Evolutionary conservation across 2,329 filamentous ascomycete genomes (phyloP), one percentile per base, ranked within the genome.

Genomic region (Aspergillus carbonarius): DNA sequence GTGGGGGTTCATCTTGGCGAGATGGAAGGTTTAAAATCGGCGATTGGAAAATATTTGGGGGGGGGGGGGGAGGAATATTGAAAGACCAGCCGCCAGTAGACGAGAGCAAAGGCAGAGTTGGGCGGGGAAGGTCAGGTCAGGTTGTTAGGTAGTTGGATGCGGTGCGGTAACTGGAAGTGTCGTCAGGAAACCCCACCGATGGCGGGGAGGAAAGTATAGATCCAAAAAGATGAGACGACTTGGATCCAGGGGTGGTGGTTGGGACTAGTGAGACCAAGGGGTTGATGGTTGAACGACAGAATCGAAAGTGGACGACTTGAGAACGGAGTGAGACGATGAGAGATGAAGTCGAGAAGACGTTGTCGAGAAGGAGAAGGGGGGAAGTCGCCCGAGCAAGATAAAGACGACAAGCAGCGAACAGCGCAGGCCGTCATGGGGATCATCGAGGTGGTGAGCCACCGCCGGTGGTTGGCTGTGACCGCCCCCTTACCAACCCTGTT

Each of bases 1-100:
- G 77, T 93, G 92, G 69, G 93, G 93, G 78, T 97, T 97, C 92
- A 98, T 96, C 66, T 69, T 82, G 77, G 61, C 52, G n/a, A 44
- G 39, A 17, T 34, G 35, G 10, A 5, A 5, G 32, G 12, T 1
- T 42, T n/a, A 5, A n/a, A 17, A 20, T 30, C 9, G 49, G 32
- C 15, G 32, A 40, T 53, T 32, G n/a, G 18, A 17, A 42, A 39
- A 32, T 18, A 20, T 18, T n/a, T n/a, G n/a, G n/a, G 32, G 23
- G 39, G 25, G 30, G 54, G 20, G 49, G 23, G 23, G 23, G 23
- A 23, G n/a, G n/a, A n/a, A n/a, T n/a, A n/a, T n/a, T 23, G 23
- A 9, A 10, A 32, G 30, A 32, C 30, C 30, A 32, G 30, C 30
- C 30, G 30, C 30, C 30, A 32, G 30, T 32, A 32, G 30, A 12